phyloP scores from a whole-genome alignment of 257 asterid species.

The Hygrophila difformis region DNA sequence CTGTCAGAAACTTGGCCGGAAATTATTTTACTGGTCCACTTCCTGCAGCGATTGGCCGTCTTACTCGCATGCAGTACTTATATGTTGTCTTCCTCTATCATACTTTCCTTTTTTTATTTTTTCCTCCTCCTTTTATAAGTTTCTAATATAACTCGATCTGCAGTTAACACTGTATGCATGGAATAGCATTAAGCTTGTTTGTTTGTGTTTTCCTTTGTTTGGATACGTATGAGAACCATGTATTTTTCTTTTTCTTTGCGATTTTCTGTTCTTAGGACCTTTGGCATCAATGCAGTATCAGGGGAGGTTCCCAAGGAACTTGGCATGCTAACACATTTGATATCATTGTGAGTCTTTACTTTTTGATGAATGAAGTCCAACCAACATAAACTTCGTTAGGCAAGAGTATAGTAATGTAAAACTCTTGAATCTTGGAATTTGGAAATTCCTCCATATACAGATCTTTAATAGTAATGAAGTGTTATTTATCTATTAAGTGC shows the following conservation, averaged over 20 bases:
- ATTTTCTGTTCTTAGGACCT: conserved; percentile 27
- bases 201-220: too few relatives aligned
- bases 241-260: background rate
- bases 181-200: too few relatives aligned
- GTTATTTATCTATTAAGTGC: background rate
- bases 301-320: conserved; percentile 68
- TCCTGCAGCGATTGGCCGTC: conserved; percentile 48
- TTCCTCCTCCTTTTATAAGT: too few relatives aligned
- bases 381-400: background rate
- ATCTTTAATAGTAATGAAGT: background rate
- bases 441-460: background rate
- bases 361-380: background rate
- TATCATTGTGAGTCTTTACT: conserved; percentile 37
- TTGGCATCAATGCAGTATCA: conserved; percentile 61
- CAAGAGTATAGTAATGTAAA: background rate
- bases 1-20: conserved; percentile 40
- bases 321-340: conserved; percentile 55
- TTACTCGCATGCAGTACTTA: conserved; percentile 60
- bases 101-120: background rate
- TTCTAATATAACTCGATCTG: background rate
- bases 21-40: conserved; percentile 68
- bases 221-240: too few relatives aligned
- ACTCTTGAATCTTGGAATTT: background rate
- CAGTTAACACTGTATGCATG: background rate
- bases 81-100: conserved; percentile 26